These are phyloP conservation scores for Epichloe uncinata DNA, from an alignment of 2,329 filamentous ascomycete species.

Conservation along the genomic window DNA sequence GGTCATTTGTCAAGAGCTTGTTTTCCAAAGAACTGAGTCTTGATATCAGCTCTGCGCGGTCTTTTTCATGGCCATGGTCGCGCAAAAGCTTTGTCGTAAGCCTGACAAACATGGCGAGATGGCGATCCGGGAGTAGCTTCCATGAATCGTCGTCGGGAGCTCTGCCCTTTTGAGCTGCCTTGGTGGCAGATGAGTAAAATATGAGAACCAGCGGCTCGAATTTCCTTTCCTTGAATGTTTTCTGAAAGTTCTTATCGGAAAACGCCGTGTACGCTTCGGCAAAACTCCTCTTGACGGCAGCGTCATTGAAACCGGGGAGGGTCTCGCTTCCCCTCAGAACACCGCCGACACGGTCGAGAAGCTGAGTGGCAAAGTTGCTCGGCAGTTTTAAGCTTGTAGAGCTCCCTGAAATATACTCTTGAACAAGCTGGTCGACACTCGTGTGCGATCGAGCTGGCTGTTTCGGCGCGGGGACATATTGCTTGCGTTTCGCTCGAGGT, in stretches of 20 bases:
- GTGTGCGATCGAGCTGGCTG: conserved; percentile 50
- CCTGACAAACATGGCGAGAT: conserved; percentile 87
- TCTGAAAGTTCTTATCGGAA: conserved; percentile 77
- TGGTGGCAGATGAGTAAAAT: conserved; percentile 90
- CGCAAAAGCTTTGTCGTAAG: conserved; percentile 68
- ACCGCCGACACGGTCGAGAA: conserved; percentile 63
- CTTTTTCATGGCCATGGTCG: conserved; percentile 72
- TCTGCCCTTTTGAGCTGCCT: conserved; percentile 60
- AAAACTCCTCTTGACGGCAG: conserved; percentile 85
- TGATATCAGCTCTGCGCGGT: conserved; percentile 70
- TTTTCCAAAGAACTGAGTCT: conserved; percentile 74
- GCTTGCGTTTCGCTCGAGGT: conserved; percentile 76
- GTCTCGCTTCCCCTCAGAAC: conserved; percentile 72
- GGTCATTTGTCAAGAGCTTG: conserved; percentile 86
- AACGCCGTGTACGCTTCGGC: conserved; percentile 89
- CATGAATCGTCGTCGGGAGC: conserved; percentile 72
- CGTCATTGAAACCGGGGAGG: conserved; percentile 74
- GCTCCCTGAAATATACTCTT: conserved; percentile 56
- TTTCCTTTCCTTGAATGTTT: conserved; percentile 81
- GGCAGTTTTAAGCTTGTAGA: conserved; percentile 42
- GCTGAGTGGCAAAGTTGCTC: conserved; percentile 35
- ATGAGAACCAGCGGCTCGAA: conserved; percentile 89
- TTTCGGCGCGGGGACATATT: conserved; percentile 61
- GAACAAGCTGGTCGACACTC: conserved; percentile 73
- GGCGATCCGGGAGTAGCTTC: conserved; percentile 85